Conservation (phyloP, 768 basidiomycete species). For the Pisolithus albus region DNA sequence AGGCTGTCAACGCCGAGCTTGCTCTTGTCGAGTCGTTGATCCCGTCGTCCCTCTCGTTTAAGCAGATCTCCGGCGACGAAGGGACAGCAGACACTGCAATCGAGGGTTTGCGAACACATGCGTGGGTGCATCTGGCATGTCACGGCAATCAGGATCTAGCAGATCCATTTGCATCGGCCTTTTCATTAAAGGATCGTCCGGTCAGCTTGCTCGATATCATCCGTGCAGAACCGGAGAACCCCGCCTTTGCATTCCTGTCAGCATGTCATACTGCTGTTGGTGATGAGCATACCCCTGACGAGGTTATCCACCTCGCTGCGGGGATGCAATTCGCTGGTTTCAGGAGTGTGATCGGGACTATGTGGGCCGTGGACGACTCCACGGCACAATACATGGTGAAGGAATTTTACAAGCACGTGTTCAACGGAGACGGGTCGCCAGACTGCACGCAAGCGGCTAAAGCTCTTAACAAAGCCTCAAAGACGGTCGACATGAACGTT, state of each 20-base stretch:
- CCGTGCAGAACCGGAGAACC: slow-evolving; percentile 6
- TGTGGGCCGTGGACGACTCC: slow-evolving; percentile 27
- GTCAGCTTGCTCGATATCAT: slow-evolving; percentile 21
- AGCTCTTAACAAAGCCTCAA: too few relatives aligned
- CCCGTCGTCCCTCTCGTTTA: slow-evolving; percentile 6
- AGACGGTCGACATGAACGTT: too few relatives aligned
- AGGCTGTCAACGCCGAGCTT: too few relatives aligned
- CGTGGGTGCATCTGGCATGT: slow-evolving; percentile 28
- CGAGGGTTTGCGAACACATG: slow-evolving; percentile 10
- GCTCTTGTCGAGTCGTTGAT: too few relatives aligned
- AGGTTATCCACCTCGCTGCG: slow-evolving; percentile 29
- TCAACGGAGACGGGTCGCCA: too few relatives aligned
- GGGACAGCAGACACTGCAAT: slow-evolving; percentile 12
- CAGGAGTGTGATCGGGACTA: slow-evolving; percentile 29
- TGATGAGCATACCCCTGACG: slow-evolving; percentile 21
- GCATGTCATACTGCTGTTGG: slow-evolving; percentile 28
- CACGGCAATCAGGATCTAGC: slow-evolving; percentile 6
- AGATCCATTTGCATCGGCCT: slow-evolving; percentile 10
- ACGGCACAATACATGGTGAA: slow-evolving; percentile 15
- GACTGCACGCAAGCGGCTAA: too few relatives aligned
- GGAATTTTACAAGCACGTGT: too few relatives aligned
- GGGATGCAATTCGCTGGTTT: slow-evolving; percentile 32
- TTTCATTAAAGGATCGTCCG: slow-evolving; percentile 17
- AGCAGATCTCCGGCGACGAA: slow-evolving; percentile 7
- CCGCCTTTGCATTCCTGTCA: slow-evolving; percentile 29